phyloP scores from a whole-genome alignment of 495 filamentous ascomycete species.

The Amniculicola lignicola region DNA sequence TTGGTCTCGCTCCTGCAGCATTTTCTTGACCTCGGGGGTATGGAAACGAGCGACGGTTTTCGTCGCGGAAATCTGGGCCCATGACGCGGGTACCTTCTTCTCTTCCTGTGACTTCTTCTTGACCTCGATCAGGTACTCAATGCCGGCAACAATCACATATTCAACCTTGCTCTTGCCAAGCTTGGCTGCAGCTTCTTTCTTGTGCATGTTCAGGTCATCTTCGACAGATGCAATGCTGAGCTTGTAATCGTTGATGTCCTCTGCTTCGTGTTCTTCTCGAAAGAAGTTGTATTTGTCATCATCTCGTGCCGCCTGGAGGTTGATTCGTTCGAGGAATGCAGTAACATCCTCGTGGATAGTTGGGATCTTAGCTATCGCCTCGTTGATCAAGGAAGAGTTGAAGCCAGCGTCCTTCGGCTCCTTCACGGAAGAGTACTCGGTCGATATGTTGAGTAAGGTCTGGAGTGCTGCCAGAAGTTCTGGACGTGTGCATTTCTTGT shows the following conservation, averaged over 20 bases:
- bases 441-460: slow-evolving; percentile 74
- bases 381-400: slow-evolving; percentile 63
- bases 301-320: slow-evolving; percentile 72
- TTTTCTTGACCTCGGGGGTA: slow-evolving; percentile 78
- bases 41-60: slow-evolving; percentile 93
- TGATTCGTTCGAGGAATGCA: slow-evolving; percentile 78
- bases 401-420: slow-evolving; percentile 69
- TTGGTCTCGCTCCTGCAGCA: slow-evolving; percentile 88
- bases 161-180: slow-evolving; percentile 65
- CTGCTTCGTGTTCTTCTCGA: slow-evolving; percentile 76
- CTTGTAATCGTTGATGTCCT: slow-evolving; percentile 81
- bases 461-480: slow-evolving; percentile 85
- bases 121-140: slow-evolving; percentile 93
- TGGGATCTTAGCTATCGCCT: slow-evolving; percentile 73
- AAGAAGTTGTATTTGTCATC: slow-evolving; percentile 97
- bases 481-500: slow-evolving; percentile 75
- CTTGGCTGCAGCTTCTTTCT: slow-evolving; percentile 63
- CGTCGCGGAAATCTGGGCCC: slow-evolving; percentile 90
- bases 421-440: slow-evolving; percentile 66
- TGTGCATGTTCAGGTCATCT: slow-evolving; percentile 76
- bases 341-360: slow-evolving; percentile 67
- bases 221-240: slow-evolving; percentile 90
- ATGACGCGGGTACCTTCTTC: slow-evolving; percentile 85
- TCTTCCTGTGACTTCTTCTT: slow-evolving; percentile 63
- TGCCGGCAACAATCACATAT: slow-evolving; percentile 79